A percentile compares a stretch with the other conserved stretches of the same genome.
Evolutionary conservation across 768 basidiomycete species (phyloP).

Genomic region (Boletus pseudopeckii): DNA sequence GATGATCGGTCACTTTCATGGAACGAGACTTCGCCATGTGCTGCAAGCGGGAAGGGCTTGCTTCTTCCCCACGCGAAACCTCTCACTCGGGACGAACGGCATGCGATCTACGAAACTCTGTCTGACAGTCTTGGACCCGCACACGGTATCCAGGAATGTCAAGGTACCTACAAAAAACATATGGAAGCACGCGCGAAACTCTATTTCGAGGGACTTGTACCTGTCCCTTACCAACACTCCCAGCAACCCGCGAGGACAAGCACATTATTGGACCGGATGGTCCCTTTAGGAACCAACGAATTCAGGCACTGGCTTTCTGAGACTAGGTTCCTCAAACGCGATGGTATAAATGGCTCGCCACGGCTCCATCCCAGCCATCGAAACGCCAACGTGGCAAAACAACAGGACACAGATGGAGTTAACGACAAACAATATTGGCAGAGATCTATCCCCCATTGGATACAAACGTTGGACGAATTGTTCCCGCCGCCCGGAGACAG

Average conservation of each 20-base stretch:
- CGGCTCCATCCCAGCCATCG: constrained; percentile 7
- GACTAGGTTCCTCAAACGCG: constrained; percentile 23
- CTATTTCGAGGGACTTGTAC: constrained; percentile 44
- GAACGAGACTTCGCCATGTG: constrained; percentile 19
- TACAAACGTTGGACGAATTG: constrained; percentile 25
- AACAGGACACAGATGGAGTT: constrained; percentile 2
- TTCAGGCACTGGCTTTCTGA: constrained; percentile 34
- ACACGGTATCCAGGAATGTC: constrained; percentile 45
- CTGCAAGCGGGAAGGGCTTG: constrained; percentile 13
- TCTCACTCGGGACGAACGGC: constrained; percentile 45
- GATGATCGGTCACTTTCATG: constrained; percentile 11
- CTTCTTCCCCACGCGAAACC: constrained; percentile 24
- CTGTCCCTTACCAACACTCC: constrained; percentile 13
- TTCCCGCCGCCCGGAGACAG: constrained; percentile 18
- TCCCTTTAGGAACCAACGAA: constrained; percentile 19
- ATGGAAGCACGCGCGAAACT: constrained; percentile 47
- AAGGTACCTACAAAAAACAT: constrained; percentile 49
- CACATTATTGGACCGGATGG: constrained; percentile 11
- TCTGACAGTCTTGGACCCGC: constrained; percentile 47
- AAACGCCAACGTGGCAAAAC: constrained; percentile 14
- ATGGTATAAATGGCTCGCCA: constrained; percentile 13
- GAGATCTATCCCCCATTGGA: constrained; percentile 6
- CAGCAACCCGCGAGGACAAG: constrained; percentile 11
- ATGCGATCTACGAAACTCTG: constrained; percentile 49
- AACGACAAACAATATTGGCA: constrained; percentile 6